phyloP scores from a whole-genome alignment of 208 protist species.

The Porcisia hertigi region DNA sequence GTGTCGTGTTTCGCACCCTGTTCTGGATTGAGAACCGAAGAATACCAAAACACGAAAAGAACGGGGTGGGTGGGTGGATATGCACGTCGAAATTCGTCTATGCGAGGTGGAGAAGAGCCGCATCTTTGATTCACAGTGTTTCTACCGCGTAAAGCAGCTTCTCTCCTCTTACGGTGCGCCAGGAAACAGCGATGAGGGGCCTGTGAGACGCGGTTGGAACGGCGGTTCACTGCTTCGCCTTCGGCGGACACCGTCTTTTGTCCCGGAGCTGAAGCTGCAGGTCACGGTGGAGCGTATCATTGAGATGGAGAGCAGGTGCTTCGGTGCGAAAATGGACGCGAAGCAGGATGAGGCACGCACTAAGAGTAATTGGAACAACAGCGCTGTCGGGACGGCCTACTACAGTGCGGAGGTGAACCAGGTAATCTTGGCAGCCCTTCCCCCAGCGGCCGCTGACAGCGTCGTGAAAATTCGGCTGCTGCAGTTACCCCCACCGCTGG shows the following conservation, averaged over 20 bases:
- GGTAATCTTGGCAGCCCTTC: conserved; percentile 70
- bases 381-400: conserved; percentile 67
- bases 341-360: conserved; percentile 57
- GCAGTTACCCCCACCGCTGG: conserved; percentile 61
- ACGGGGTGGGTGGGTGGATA: conserved; percentile 1
- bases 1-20: background rate
- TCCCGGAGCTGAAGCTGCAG: conserved; percentile 59
- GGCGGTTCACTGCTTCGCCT: conserved; percentile 20
- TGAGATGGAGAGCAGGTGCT: conserved; percentile 58
- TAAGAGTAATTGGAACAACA: conserved; percentile 63
- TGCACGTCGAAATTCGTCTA: conserved; percentile 83
- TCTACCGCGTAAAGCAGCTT: conserved; percentile 79
- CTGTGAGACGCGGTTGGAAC: conserved; percentile 6
- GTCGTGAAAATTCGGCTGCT: conserved; percentile 82
- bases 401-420: conserved; percentile 43
- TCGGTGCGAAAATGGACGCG: conserved; percentile 27
- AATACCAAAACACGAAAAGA: background rate
- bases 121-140: conserved; percentile 73
- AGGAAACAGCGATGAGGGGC: conserved; percentile 1
- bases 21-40: background rate
- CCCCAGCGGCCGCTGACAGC: conserved; percentile 49
- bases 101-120: conserved; percentile 54
- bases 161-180: conserved; percentile 15
- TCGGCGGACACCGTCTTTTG: conserved; percentile 7
- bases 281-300: conserved; percentile 76